phyloP scores from a whole-genome alignment of 2,329 filamentous ascomycete species.

The Cercospora janseana region DNA sequence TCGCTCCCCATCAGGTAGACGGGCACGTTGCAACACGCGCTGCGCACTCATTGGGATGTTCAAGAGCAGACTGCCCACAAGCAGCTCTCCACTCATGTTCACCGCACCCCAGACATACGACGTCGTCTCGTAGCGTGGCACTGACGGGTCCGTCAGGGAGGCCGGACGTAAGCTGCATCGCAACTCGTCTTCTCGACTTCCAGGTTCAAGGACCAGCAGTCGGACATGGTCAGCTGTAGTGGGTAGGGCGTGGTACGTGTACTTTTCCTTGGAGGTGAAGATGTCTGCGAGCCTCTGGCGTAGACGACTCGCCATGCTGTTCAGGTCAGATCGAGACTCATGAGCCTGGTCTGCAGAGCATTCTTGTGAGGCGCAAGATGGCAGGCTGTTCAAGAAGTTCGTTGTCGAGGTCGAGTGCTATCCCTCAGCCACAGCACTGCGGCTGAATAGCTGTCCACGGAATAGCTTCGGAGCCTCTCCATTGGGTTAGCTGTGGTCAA shows the following conservation, averaged over 20 bases:
- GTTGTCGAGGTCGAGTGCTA: too few relatives aligned
- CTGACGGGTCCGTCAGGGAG: not conserved
- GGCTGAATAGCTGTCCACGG: too few relatives aligned
- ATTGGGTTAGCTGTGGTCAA: too few relatives aligned
- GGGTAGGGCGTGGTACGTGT: not conserved
- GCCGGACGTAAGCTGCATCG: not conserved
- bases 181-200: not conserved
- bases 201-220: not conserved
- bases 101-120: conserved; percentile 19
- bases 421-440: too few relatives aligned
- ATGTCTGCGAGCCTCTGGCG: not conserved
- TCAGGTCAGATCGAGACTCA: too few relatives aligned
- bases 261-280: not conserved
- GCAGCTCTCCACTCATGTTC: not conserved
- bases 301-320: too few relatives aligned
- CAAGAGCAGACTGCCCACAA: conserved; percentile 1
- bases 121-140: conserved; percentile 15
- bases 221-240: not conserved
- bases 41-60: conserved; percentile 3
- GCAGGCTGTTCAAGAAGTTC: too few relatives aligned
- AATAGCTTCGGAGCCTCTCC: too few relatives aligned
- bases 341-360: too few relatives aligned
- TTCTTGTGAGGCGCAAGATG: too few relatives aligned
- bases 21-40: conserved; percentile 5
- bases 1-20: not conserved